Evolutionary conservation across 805 yeast genomes (phyloP).

Genomic region (Saccharomycopsis amapae): DNA sequence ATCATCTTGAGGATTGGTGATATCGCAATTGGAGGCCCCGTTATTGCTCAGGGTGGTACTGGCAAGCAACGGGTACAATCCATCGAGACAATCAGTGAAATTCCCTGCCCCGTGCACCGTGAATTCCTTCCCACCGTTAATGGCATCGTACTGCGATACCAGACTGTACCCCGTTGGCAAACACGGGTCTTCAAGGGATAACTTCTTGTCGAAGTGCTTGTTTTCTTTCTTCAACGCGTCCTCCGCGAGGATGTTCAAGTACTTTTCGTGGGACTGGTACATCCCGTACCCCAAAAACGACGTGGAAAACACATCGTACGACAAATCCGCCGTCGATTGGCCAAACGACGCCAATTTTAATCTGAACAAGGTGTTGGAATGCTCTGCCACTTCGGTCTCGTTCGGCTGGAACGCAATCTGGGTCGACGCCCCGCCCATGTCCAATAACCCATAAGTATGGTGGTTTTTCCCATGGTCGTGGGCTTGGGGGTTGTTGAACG

Average conservation of each 20-base stretch:
- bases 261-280: constrained; percentile 45
- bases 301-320: constrained; percentile 42
- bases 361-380: constrained; percentile 39
- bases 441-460: constrained; percentile 48
- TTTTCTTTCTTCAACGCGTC: not conserved
- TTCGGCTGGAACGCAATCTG: constrained; percentile 61
- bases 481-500: constrained; percentile 31
- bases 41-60: constrained; percentile 22
- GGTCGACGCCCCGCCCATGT: constrained; percentile 61
- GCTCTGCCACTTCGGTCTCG: constrained; percentile 36
- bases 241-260: constrained; percentile 29
- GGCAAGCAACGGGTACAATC: constrained; percentile 37
- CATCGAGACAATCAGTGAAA: constrained; percentile 39
- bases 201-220: constrained; percentile 10
- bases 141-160: not conserved
- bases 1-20: constrained; percentile 25
- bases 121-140: constrained; percentile 20
- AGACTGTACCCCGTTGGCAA: constrained; percentile 38
- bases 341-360: constrained; percentile 36
- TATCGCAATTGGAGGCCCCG: constrained; percentile 11
- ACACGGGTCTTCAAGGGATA: constrained; percentile 44
- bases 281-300: constrained; percentile 58
- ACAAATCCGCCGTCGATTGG: constrained; percentile 24
- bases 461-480: constrained; percentile 34
- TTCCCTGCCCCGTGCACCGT: constrained; percentile 46